Conservation (phyloP, 1,139 yeast genomes). For the Zygosaccharomyces pseudobailii region DNA sequence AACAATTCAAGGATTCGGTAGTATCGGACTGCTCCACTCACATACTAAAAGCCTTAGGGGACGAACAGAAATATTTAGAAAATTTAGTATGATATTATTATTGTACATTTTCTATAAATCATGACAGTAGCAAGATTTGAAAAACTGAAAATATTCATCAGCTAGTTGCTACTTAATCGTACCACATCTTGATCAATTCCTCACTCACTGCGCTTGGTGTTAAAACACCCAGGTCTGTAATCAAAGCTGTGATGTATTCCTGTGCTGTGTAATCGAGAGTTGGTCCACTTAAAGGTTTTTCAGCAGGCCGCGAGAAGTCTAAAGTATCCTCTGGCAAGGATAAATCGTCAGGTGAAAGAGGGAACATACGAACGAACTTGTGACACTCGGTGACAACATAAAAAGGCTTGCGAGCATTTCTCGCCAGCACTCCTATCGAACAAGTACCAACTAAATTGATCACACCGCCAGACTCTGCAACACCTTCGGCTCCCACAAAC, state of each 20-base stretch:
- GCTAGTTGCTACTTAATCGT: conserved; percentile 48
- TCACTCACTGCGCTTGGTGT: conserved; percentile 98
- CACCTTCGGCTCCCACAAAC: conserved; percentile 98
- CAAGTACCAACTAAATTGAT: conserved; percentile 94
- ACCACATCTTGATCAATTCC: conserved; percentile 97
- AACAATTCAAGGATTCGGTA: conserved; percentile 27
- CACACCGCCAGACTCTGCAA: conserved; percentile 97
- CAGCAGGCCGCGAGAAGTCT: conserved; percentile 38
- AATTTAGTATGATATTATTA: conserved; percentile 15
- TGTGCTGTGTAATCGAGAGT: conserved; percentile 91
- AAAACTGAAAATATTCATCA: background rate
- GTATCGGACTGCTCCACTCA: conserved; percentile 23
- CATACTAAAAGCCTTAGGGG: conserved; percentile 21
- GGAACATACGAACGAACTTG: conserved; percentile 93
- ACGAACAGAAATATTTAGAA: conserved; percentile 21
- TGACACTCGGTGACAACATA: conserved; percentile 94
- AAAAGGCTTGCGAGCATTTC: conserved; percentile 84
- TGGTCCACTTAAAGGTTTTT: conserved; percentile 42
- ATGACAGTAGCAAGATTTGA: background rate
- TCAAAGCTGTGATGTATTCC: conserved; percentile 89
- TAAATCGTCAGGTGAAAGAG: conserved; percentile 87
- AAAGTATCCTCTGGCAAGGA: conserved; percentile 52
- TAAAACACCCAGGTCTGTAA: conserved; percentile 92
- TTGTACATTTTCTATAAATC: conserved; percentile 2
- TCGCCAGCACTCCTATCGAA: conserved; percentile 91